These are phyloP conservation scores for Graphilbum fragrans DNA, from an alignment of 2,329 filamentous ascomycete species.

Conservation along the genomic window DNA sequence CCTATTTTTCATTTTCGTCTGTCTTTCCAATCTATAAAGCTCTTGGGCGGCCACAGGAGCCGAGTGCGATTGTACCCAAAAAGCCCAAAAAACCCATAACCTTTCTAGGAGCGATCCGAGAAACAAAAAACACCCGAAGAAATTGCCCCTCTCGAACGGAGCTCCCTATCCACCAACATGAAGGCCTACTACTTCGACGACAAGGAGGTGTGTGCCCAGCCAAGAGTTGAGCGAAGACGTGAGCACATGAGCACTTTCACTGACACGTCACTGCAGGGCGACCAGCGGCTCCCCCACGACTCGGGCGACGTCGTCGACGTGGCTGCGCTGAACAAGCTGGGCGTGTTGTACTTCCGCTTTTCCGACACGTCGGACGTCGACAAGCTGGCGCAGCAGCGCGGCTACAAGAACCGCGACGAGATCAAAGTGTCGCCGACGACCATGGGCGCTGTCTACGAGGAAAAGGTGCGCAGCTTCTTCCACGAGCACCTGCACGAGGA, in stretches of 20 bases:
- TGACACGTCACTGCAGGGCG: constrained; percentile 46
- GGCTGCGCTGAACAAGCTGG: constrained; percentile 57
- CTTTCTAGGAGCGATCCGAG: no score
- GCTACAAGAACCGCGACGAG: constrained; percentile 91
- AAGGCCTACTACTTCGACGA: not conserved
- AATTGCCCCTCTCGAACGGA: no score
- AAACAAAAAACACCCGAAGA: no score
- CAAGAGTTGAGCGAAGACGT: no score
- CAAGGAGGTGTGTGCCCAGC: not conserved
- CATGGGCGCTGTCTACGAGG: constrained; percentile 81
- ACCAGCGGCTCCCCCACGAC: constrained; percentile 86
- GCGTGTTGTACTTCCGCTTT: constrained; percentile 67
- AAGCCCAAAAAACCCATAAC: no score
- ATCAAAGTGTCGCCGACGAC: constrained; percentile 76
- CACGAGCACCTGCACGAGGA: constrained; percentile 94
- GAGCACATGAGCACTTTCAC: not conserved
- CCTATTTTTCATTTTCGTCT: no score
- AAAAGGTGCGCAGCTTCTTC: constrained; percentile 91
- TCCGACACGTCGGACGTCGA: constrained; percentile 57
- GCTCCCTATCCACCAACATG: no score
- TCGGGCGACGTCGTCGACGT: constrained; percentile 58
- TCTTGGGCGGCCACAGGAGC: no score
- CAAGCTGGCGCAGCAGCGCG: constrained; percentile 57
- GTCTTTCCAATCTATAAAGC: no score
- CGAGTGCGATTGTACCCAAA: no score